Evolutionary conservation across 768 basidiomycete genomes (phyloP).

Genomic region (Bullera alba): DNA sequence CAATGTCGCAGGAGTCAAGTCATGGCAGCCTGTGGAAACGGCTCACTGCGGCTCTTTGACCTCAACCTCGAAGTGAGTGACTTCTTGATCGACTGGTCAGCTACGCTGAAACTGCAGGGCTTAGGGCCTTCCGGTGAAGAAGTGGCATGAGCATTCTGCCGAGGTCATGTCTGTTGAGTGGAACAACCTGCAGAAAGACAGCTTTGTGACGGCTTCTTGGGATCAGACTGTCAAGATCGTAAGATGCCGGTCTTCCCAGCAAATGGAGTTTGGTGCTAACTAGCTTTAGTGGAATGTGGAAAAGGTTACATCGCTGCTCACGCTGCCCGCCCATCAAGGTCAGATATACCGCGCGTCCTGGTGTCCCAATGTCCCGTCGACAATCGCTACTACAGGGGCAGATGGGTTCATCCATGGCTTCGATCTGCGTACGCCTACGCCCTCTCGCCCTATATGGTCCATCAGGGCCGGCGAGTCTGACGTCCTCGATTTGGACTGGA

Average conservation of each 20-base stretch:
- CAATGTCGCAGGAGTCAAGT: conserved; percentile 65
- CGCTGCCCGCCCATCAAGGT: conserved; percentile 71
- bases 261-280: neutral
- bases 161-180: conserved; percentile 94
- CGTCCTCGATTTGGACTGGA: conserved; percentile 35
- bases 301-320: conserved; percentile 66
- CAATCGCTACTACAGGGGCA: conserved; percentile 74
- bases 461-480: conserved; percentile 7
- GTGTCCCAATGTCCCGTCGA: conserved; percentile 81
- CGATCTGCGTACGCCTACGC: conserved; percentile 22
- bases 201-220: conserved; percentile 52
- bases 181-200: conserved; percentile 72
- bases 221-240: conserved; percentile 85
- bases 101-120: conserved; percentile 52
- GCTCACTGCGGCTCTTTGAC: conserved; percentile 85
- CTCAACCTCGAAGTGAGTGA: conserved; percentile 66
- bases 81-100: too few relatives aligned
- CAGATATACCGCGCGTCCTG: conserved; percentile 88
- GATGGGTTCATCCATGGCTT: conserved; percentile 56
- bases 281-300: conserved; percentile 73
- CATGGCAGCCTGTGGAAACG: conserved; percentile 80
- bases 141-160: conserved; percentile 88
- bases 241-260: conserved; percentile 38
- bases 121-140: conserved; percentile 84
- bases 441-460: neutral